Evolutionary conservation across 2,329 filamentous ascomycete genomes (phyloP).

Genomic region (Rhinocladiella mackenziei): DNA sequence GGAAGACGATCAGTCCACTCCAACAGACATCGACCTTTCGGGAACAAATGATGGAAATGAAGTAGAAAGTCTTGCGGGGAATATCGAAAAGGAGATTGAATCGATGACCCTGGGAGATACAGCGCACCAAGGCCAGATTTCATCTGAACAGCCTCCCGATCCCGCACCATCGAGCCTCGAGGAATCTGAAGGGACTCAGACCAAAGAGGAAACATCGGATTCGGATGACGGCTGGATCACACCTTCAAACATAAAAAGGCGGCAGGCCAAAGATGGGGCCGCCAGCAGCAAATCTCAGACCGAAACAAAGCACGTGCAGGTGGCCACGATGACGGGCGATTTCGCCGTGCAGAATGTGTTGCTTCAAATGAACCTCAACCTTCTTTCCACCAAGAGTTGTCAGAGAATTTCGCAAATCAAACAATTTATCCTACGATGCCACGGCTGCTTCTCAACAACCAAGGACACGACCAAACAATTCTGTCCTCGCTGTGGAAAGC

Average conservation of each 20-base stretch:
- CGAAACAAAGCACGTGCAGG: constrained; percentile 67
- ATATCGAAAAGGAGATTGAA: constrained; percentile 8
- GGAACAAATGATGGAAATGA: constrained; percentile 17
- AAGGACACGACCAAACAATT: constrained; percentile 87
- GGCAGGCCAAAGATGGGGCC: constrained; percentile 64
- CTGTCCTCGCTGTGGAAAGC: constrained; percentile 84
- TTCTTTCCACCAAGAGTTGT: constrained; percentile 69
- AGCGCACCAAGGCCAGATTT: not conserved
- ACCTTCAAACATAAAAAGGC: constrained; percentile 81
- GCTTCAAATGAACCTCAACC: constrained; percentile 87
- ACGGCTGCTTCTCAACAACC: constrained; percentile 83
- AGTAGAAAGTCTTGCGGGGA: not conserved
- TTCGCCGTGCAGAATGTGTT: constrained; percentile 98
- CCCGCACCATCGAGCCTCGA: constrained; percentile 26
- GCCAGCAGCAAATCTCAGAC: constrained; percentile 48
- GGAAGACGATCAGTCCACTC: constrained; percentile 22
- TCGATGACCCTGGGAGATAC: constrained; percentile 6
- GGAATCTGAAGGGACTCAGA: constrained; percentile 30
- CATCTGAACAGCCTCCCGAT: not conserved
- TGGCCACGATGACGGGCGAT: constrained; percentile 89
- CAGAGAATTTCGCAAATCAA: constrained; percentile 79
- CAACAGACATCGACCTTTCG: no score
- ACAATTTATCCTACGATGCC: constrained; percentile 86
- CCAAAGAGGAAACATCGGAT: constrained; percentile 31
- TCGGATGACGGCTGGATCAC: constrained; percentile 85